phyloP scores from a whole-genome alignment of 1,284 basidiomycete genomes.

The Marasmius sp. region DNA sequence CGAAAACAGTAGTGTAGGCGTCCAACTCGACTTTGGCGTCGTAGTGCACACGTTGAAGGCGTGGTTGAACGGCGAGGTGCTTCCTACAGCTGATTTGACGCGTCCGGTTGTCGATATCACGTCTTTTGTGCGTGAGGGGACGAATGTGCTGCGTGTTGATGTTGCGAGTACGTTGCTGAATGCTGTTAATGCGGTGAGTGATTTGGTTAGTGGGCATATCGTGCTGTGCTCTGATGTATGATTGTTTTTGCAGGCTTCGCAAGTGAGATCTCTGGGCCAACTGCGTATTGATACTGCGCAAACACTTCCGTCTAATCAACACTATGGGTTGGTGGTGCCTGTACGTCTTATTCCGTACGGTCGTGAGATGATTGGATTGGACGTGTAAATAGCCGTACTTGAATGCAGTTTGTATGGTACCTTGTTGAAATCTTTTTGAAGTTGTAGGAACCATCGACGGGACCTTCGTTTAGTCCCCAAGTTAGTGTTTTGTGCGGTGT shows the following conservation, averaged over 20 bases:
- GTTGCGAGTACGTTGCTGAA: constrained; percentile 17
- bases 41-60: constrained; percentile 19
- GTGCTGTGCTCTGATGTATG: background rate
- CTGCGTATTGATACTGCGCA: constrained; percentile 7
- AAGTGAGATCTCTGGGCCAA: constrained; percentile 11
- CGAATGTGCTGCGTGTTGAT: constrained; percentile 15
- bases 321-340: constrained; percentile 14
- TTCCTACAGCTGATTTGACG: constrained; percentile 16
- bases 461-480: too few species aligned
- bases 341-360: constrained; percentile 16
- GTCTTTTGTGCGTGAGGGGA: constrained; percentile 10
- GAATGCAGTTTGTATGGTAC: too few species aligned
- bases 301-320: constrained; percentile 7
- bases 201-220: background rate
- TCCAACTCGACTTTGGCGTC: constrained; percentile 14
- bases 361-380: constrained; percentile 1
- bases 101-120: constrained; percentile 17
- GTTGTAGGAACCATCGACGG: too few species aligned
- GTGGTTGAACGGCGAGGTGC: constrained; percentile 15
- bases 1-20: constrained; percentile 10
- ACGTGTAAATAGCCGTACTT: too few species aligned
- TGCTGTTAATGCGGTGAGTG: constrained; percentile 16
- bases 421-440: too few species aligned
- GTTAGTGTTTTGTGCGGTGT: too few species aligned
- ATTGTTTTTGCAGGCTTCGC: constrained; percentile 7